Evolutionary conservation across 352 stramenopile species (phyloP), one percentile per base, ranked within the genome.

Genomic region (Globisporangium cylindrosporum): DNA sequence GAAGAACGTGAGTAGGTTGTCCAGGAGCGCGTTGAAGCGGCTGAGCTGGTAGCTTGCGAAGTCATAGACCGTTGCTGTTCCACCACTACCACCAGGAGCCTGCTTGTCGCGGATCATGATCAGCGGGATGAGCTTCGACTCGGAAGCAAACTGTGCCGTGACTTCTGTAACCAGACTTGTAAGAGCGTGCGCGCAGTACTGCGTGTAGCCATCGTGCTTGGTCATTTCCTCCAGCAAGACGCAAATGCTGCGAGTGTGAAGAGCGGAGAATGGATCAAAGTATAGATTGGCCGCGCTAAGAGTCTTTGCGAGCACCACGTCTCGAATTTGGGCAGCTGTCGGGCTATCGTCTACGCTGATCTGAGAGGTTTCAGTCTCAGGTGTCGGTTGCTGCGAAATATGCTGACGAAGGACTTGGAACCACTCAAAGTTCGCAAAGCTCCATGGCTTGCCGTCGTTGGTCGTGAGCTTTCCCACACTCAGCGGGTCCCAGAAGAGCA

Each of bases 401-500:
- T 89, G 76, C 57, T 78, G 76, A 6, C 66, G 71, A 20, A 93
- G 59, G 8, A 78, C 54, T 62, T 67, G 74, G 63, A 88, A 82
- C 86, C 86, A 93, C 55, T 67, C 51, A 59, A 92, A 90, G 34
- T 77, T 71, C 1, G 72, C 57, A 63, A 85, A 59, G 5, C 70
- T 66, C 75, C 76, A 85, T 2, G 49, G 22, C 34, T 68, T 70
- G 6, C 51, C 38, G 1, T 58, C 43, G 25, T 67, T 29, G 10
- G 3, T 56, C 18, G 7, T 36, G 32, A 34, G 12, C 6, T 67
- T 59, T 12, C 64, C 62, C 9, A 84, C 68, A 38, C 70, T 57
- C 14, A 94, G 69, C 10, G 84, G 86, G 64, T 92, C 82, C 86
- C 86, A 94, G 53, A 70, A 66, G 12, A 92, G 67, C 34, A 94